Evolutionary conservation across 192 early-diverging fungal genomes (phyloP).

Genomic region (Allomyces javanicus): DNA sequence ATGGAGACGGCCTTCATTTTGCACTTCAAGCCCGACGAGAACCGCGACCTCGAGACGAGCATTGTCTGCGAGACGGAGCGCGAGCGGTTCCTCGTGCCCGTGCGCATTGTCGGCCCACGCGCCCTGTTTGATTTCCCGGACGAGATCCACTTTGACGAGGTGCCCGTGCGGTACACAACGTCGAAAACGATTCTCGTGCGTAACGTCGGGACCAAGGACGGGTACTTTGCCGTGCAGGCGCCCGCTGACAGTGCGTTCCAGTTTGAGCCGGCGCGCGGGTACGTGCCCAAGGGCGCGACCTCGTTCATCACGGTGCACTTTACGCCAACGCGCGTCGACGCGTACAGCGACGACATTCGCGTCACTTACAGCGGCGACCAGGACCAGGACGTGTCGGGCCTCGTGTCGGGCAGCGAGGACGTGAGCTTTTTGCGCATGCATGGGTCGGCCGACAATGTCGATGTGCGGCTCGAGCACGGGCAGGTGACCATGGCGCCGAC

Average conservation of each 20-base stretch:
- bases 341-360: too few relatives aligned
- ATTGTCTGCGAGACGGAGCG: conserved; percentile 36
- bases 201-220: conserved; percentile 30
- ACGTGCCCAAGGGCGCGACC: too few relatives aligned
- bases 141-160: conserved; percentile 20
- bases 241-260: neutral
- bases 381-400: too few relatives aligned
- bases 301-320: too few relatives aligned
- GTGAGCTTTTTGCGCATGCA: conserved; percentile 10
- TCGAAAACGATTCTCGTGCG: conserved; percentile 23
- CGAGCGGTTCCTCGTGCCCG: conserved; percentile 35
- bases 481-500: conserved; percentile 26
- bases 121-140: conserved; percentile 36
- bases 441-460: conserved; percentile 24
- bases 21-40: conserved; percentile 32
- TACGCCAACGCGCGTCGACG: too few relatives aligned
- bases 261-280: too few relatives aligned
- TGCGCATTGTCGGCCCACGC: conserved; percentile 25
- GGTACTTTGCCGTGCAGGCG: conserved; percentile 20
- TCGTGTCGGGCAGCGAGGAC: too few relatives aligned
- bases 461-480: conserved; percentile 30
- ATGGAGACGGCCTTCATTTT: conserved; percentile 33
- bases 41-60: conserved; percentile 21
- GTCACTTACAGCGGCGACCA: too few relatives aligned
- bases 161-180: conserved; percentile 19